Conservation (phyloP, 306 rosid genomes). For the Sindora glabra region DNA sequence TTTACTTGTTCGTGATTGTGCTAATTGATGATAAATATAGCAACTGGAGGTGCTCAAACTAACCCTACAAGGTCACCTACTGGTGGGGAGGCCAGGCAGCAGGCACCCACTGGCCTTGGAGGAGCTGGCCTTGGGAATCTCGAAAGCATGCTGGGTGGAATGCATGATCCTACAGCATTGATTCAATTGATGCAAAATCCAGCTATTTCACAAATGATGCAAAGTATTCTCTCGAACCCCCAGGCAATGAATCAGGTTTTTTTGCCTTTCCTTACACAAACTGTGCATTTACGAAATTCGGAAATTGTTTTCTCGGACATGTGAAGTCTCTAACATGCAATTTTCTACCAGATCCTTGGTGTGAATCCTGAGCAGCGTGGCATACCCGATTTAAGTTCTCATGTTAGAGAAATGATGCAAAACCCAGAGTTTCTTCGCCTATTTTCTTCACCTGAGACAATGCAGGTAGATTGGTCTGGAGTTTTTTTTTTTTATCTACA, state of each 20-base stretch:
- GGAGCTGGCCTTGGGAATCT: conserved; percentile 40
- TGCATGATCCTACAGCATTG: conserved; percentile 32
- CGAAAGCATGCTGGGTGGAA: conserved; percentile 31
- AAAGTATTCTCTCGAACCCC: conserved; percentile 54
- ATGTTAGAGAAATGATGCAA: conserved; percentile 60
- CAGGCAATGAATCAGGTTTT: conserved; percentile 58
- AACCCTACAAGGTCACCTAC: conserved; percentile 29
- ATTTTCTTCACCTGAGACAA: conserved; percentile 45
- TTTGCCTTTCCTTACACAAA: too few relatives aligned
- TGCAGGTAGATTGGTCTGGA: too few relatives aligned
- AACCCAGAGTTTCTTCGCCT: conserved; percentile 52
- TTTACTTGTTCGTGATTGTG: conserved; percentile 1
- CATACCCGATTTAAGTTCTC: conserved; percentile 53
- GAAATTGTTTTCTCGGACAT: too few relatives aligned
- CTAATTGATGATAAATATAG: too few relatives aligned
- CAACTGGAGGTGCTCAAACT: too few relatives aligned
- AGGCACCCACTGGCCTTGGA: too few relatives aligned
- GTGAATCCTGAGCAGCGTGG: conserved; percentile 43
- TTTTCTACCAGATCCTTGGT: conserved; percentile 28
- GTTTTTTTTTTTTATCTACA: too few relatives aligned
- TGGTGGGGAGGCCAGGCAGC: too few relatives aligned
- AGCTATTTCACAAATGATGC: conserved; percentile 56
- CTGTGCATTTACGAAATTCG: too few relatives aligned
- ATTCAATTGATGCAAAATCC: conserved; percentile 57
- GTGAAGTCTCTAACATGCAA: too few relatives aligned